Conservation (phyloP, 306 rosid species). For the Prunus dulcis region DNA sequence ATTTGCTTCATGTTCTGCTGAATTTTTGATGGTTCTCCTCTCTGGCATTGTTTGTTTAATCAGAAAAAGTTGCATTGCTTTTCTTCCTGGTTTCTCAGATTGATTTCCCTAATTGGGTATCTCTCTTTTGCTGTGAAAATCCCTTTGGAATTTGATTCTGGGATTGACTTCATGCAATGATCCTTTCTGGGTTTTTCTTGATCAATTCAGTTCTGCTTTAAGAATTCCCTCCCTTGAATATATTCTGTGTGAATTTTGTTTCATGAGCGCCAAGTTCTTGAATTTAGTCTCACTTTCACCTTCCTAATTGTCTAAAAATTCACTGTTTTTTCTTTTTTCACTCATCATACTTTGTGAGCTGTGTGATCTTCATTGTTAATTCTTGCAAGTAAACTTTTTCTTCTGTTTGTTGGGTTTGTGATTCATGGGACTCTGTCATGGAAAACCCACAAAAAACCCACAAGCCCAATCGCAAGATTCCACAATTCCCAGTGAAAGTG, state of each 20-base stretch:
- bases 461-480: slow-evolving; percentile 16
- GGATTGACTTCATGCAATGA: slow-evolving; percentile 20
- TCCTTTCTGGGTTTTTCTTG: slow-evolving; percentile 21
- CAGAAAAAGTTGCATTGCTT: slow-evolving; percentile 42
- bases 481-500: slow-evolving; percentile 12
- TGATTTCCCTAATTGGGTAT: slow-evolving; percentile 23
- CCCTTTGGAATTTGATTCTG: slow-evolving; percentile 12
- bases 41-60: slow-evolving; percentile 24
- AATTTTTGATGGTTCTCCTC: slow-evolving; percentile 16
- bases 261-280: no score
- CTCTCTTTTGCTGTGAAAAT: slow-evolving; percentile 16
- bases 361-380: slow-evolving; percentile 1
- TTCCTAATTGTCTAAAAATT: slow-evolving; percentile 9
- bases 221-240: slow-evolving; percentile 12
- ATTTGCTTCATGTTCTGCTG: slow-evolving; percentile 37
- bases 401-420: slow-evolving; percentile 6
- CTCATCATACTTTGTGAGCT: slow-evolving; percentile 2
- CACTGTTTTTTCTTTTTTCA: neutral
- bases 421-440: slow-evolving; percentile 49
- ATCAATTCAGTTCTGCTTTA: slow-evolving; percentile 24
- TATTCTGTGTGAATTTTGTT: neutral
- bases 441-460: slow-evolving; percentile 36
- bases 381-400: neutral
- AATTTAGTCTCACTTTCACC: no score
- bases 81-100: slow-evolving; percentile 23